Base-by-base conservation (phyloP, 1,284 basidiomycete species). In the Microbotryum silenes-acaulis region DNA sequence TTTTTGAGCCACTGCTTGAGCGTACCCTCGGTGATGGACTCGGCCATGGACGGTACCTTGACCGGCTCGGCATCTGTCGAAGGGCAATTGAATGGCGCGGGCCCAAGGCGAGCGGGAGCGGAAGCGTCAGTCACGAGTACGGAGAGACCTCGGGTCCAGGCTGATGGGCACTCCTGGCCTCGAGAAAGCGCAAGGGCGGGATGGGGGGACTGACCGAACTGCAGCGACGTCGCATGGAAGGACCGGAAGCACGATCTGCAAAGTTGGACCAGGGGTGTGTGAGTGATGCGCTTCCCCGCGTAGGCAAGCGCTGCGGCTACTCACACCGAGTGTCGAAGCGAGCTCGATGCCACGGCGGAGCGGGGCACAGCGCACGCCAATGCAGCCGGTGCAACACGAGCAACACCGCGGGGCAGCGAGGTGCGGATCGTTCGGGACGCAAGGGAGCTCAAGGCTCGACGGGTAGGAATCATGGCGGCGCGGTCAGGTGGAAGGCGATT, bases 41-140 rank as follows among this genome's bases (percentile, higher is more conserved):
- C 94, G 58, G 94, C 93, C 93, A 98, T 97, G 77, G 92, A 88
- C 29, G 94, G 94, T 54, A 98, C 94, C 80, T 97, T 93, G 73
- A 98, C 84, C 61, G 88, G 54, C 55, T 69, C 65, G 51, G 57
- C 65, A 44, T 45, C 61, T 64, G 53, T 46, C 9, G 10, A 21
- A n/a, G 42, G 21, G 29, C 31, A 53, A 53, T 21, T 14, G n/a
- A 21, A 21, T 49, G n/a, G n/a, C 21, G n/a, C 48, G 31, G 31
- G 47, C 42, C 31, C 18, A 6, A 23, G 48, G 14, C 12, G 27
- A 45, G 47, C 8, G n/a, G 18, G 23, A 42, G 27, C 4, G 20
- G 29, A 6, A 18, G 55, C 48, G 23, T 16, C 21, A n/a, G 20
- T 14, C 14, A 23, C 16, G 33, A 31, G 37, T 18, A 7, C 5